Evolutionary conservation across 192 early-diverging fungal genomes (phyloP), one percentile per base, ranked within the genome.

Genomic region (Rhizophagus clarus): DNA sequence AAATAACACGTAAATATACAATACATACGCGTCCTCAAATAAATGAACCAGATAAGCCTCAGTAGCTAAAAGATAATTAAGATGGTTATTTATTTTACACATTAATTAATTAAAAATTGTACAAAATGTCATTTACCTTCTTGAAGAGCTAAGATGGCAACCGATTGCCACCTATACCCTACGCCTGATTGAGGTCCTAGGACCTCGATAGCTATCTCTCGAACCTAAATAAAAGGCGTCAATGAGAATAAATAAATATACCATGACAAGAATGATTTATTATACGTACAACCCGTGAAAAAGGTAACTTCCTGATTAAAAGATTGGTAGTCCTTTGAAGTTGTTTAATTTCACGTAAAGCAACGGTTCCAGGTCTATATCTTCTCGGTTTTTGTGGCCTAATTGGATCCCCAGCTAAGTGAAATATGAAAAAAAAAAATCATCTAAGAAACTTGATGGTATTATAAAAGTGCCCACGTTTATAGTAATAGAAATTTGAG

Each of bases 301-400:
- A 97, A n/a, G 96, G 95, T 32, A 95, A 87, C 86, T 95, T 96
- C 32, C 91, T 87, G 15, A 97, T 80, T 40, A 96, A 85, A 26
- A 96, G 87, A 29, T 94, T 88, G 31, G 94, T 95, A 15, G 85
- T 89, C 84, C 93, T 94, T 82, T 97, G 96, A 81, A 92, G 96
- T 77, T 89, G 89, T 75, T 94, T 87, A 63, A 97, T 97, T 83
- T 97, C 96, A 9, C 92, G 81, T 47, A 97, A 85, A 2, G 96
- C 95, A 14, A 93, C 87, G 12, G 94, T 91, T 26, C 96, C 96
- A 31, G 94, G 94, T 61, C 88, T 84, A 76, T 91, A 94, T 32
- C 94, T 72, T 47, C 11, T 40, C 22, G 70, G 40, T 72, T 45
- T 72, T 45, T 37, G 7, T 26, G 70, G 70, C 14, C 40, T 47